phyloP scores from a whole-genome alignment of 1,139 yeast genomes.

The Magnusiomyces paraingens region DNA sequence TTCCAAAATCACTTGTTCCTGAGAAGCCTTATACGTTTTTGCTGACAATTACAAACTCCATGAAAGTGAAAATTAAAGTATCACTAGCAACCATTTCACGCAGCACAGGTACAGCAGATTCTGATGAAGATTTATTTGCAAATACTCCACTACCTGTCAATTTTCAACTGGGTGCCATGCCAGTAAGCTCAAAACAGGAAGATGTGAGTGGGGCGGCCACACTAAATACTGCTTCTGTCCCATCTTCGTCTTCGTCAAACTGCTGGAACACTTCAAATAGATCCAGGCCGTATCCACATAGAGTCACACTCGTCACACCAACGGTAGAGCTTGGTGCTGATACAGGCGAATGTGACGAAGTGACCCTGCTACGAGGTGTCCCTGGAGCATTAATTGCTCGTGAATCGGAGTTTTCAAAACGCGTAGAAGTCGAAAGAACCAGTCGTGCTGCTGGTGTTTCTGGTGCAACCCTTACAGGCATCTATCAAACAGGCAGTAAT shows the following conservation, averaged over 20 bases:
- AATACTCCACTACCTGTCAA: too few relatives aligned
- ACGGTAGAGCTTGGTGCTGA: slow-evolving; percentile 26
- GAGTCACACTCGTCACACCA: slow-evolving; percentile 22
- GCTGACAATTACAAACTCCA: slow-evolving; percentile 27
- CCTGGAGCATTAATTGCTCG: slow-evolving; percentile 27
- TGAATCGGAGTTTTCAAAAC: slow-evolving; percentile 25
- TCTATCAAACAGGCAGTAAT: slow-evolving; percentile 44
- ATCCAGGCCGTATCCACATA: slow-evolving; percentile 10
- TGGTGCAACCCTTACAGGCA: neutral
- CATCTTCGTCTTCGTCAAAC: neutral
- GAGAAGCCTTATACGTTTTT: slow-evolving; percentile 15
- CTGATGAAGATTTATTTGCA: neutral
- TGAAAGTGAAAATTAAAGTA: slow-evolving; percentile 22
- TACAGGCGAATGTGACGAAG: slow-evolving; percentile 27
- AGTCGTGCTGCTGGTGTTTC: slow-evolving; percentile 16
- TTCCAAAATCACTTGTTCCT: slow-evolving; percentile 16
- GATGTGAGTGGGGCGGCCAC: too few relatives aligned
- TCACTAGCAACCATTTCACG: slow-evolving; percentile 22
- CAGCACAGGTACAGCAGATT: neutral
- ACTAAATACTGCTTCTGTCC: too few relatives aligned
- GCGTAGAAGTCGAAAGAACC: slow-evolving; percentile 27
- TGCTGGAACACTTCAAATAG: neutral
- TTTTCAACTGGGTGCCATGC: too few relatives aligned
- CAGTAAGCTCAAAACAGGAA: too few relatives aligned
- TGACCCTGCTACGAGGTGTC: slow-evolving; percentile 24